These are phyloP conservation scores for Rachicladosporium sp. DNA, from an alignment of 2,329 filamentous ascomycete species.

Conservation along the genomic window DNA sequence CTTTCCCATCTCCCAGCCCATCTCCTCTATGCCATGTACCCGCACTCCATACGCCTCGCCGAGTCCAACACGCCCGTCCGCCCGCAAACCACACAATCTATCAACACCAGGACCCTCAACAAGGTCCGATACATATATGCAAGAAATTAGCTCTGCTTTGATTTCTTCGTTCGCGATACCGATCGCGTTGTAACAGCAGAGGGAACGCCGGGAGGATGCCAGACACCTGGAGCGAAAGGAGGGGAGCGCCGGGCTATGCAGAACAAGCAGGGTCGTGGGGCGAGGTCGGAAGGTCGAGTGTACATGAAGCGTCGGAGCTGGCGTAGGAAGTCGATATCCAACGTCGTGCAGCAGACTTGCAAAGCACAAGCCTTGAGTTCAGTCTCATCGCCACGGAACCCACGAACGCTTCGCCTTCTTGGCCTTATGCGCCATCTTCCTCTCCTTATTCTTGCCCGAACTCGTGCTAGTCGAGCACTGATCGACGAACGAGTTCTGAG, in stretches of 20 bases:
- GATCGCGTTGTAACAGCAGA: slow-evolving; percentile 11
- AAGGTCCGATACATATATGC: slow-evolving; percentile 6
- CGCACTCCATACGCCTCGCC: slow-evolving; percentile 14
- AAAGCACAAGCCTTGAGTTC: too few relatives aligned
- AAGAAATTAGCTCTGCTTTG: slow-evolving; percentile 8
- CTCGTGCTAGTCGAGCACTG: slow-evolving; percentile 18
- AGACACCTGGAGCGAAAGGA: too few relatives aligned
- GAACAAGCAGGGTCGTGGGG: slow-evolving; percentile 12
- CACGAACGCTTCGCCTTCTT: slow-evolving; percentile 11
- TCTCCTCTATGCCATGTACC: slow-evolving; percentile 12
- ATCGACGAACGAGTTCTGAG: slow-evolving; percentile 33
- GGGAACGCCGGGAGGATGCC: too few relatives aligned
- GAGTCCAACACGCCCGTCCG: slow-evolving; percentile 7
- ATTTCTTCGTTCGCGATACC: slow-evolving; percentile 18
- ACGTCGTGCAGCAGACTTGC: too few relatives aligned
- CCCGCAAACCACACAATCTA: slow-evolving; percentile 16
- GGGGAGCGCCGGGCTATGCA: too few relatives aligned
- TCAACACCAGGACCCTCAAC: slow-evolving; percentile 14
- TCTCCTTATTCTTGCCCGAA: slow-evolving; percentile 4
- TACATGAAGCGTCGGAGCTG: too few relatives aligned
- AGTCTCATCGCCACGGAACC: slow-evolving; percentile 9
- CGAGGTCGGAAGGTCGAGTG: slow-evolving; percentile 9
- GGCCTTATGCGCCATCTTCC: slow-evolving; percentile 5
- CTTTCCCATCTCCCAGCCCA: slow-evolving; percentile 15
- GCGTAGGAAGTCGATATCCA: too few relatives aligned